Conservation (phyloP, 2,329 filamentous ascomycete species). For the Hirsutella thompsonii region DNA sequence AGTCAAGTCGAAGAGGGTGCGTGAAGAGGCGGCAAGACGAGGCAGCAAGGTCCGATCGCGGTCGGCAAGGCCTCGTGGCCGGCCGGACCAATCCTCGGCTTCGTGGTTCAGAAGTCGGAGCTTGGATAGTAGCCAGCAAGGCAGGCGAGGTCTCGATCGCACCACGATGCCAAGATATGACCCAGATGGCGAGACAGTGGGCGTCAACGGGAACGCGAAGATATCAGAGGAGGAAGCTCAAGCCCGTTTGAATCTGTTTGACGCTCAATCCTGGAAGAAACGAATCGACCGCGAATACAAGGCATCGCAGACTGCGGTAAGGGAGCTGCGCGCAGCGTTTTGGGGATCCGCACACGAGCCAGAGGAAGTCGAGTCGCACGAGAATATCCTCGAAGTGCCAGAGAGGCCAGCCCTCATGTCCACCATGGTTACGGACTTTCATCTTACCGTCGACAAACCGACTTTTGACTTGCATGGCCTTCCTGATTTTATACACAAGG, state of each 20-base stretch:
- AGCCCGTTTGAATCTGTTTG: slow-evolving; percentile 62
- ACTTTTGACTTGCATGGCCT: slow-evolving; percentile 76
- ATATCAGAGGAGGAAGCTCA: slow-evolving; percentile 67
- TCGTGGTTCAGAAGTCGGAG: slow-evolving; percentile 41
- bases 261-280: slow-evolving; percentile 83
- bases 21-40: slow-evolving; percentile 51
- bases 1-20: slow-evolving; percentile 74
- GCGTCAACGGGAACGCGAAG: slow-evolving; percentile 58
- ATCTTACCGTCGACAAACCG: slow-evolving; percentile 80
- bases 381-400: slow-evolving; percentile 76
- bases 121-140: slow-evolving; percentile 29
- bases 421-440: slow-evolving; percentile 69
- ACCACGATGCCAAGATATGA: slow-evolving; percentile 55
- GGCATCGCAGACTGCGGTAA: slow-evolving; percentile 60
- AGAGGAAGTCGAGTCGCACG: slow-evolving; percentile 69
- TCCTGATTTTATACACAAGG: slow-evolving; percentile 70
- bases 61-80: slow-evolving; percentile 31
- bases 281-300: slow-evolving; percentile 69
- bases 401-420: slow-evolving; percentile 75
- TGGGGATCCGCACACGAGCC: slow-evolving; percentile 73
- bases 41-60: slow-evolving; percentile 42
- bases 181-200: slow-evolving; percentile 52
- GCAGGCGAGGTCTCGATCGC: slow-evolving; percentile 15
- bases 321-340: slow-evolving; percentile 66
- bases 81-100: slow-evolving; percentile 15